phyloP scores from a whole-genome alignment of 179 eudicot species.

The Beta corolliflora region DNA sequence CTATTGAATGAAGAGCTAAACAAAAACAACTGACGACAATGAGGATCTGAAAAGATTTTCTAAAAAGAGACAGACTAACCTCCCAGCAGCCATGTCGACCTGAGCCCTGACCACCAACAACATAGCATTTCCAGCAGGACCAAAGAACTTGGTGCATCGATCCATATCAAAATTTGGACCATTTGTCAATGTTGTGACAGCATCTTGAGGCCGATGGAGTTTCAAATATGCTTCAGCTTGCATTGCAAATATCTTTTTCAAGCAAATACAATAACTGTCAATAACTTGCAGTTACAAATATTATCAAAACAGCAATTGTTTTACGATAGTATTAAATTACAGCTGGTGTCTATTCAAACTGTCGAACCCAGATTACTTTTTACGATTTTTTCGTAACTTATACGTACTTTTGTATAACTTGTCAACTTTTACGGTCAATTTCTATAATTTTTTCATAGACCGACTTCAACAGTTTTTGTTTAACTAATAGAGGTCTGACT shows the following conservation, averaged over 20 bases:
- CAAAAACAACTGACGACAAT: conserved; percentile 2
- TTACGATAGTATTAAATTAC: neutral
- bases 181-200: conserved; percentile 36
- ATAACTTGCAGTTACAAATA: neutral
- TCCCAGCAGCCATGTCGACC: conserved; percentile 77
- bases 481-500: too few relatives aligned
- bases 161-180: conserved; percentile 63
- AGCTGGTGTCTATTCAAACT: neutral
- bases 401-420: too few relatives aligned
- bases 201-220: conserved; percentile 56
- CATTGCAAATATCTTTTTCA: conserved; percentile 35
- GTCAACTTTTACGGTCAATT: too few relatives aligned
- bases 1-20: conserved; percentile 17
- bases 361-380: too few relatives aligned
- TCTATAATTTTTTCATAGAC: too few relatives aligned
- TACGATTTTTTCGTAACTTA: too few relatives aligned
- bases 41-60: neutral
- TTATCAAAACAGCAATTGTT: neutral
- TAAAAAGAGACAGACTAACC: conserved; percentile 43
- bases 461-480: too few relatives aligned
- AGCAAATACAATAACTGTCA: conserved; percentile 8
- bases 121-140: conserved; percentile 56
- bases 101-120: conserved; percentile 70
- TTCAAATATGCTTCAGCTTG: conserved; percentile 75
- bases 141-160: conserved; percentile 68